Base-by-base conservation (phyloP, 2,329 filamentous ascomycete genomes). In the Aspergillus pseudotamarii region DNA sequence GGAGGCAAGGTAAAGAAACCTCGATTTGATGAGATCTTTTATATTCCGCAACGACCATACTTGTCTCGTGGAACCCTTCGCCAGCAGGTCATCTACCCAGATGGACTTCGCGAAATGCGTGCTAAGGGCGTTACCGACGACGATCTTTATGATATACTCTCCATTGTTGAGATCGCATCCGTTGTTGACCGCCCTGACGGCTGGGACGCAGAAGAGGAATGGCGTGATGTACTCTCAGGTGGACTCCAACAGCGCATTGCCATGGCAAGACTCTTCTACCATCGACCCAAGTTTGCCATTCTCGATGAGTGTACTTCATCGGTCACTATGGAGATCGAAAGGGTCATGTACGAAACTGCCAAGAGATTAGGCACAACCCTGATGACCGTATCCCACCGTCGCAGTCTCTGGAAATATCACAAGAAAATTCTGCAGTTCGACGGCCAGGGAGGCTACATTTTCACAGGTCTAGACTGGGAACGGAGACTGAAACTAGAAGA, bases 361-460 rank as follows among this genome's bases (percentile, higher is more conserved):
- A 98, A 99, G 84, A 85, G 87, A 21, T 81, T 97, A 21, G 93
- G 92, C 4, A 95, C 97, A 71, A 98, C 95, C 0, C 85, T 99
- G 66, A 97, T 99, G 92, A 99, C 95, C 0, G 95, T 99, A 28
- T 93, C 89, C 68, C 95, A 99, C 78, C 84, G 95, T 10, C 84
- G 93, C 66, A 96, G 92, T 80, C 79, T 99, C 70, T 99, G 95
- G 95, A 94, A 95, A 78, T 98, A 99, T 77, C 95, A 99, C 78
- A 91, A 88, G 69, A 91, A 90, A 78, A 98, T 99, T 64, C 79
- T 99, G 74, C 95, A 99, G 78, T 99, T 99, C 76, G 94, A 98
- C 77, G 95, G 95, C 0, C 92, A 97, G 78, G 95, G 95, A 0
- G 85, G 93, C 57, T 97, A 92, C 72, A 88, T 97, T 41, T 99